phyloP scores from a whole-genome alignment of 108 stramenopile genomes.

The Discostella stelligeroides region DNA sequence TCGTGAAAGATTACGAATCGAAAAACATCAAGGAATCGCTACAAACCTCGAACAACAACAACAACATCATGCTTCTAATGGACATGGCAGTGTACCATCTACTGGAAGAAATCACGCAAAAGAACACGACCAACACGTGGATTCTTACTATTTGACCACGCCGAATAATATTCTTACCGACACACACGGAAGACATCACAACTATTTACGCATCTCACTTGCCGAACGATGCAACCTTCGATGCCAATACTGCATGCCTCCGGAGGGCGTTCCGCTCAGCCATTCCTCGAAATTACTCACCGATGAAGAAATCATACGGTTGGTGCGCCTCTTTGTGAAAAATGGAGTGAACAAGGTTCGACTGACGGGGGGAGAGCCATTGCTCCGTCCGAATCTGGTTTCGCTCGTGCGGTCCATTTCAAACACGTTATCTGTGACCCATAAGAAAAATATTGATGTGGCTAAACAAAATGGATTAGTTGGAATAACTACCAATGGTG shows the following conservation, averaged over 20 bases:
- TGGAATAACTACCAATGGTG: conserved; percentile 97
- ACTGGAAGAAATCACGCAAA: conserved; percentile 12
- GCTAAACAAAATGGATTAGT: conserved; percentile 53
- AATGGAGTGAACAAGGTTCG: conserved; percentile 85
- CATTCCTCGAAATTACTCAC: conserved; percentile 77
- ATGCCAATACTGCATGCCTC: conserved; percentile 99
- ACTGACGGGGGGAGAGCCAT: conserved; percentile 96
- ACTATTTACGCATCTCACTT: conserved; percentile 94
- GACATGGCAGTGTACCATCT: background rate
- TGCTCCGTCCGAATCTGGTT: conserved; percentile 82
- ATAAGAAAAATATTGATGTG: conserved; percentile 16
- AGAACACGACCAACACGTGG: background rate
- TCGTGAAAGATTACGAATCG: conserved; percentile 35
- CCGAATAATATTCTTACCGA: conserved; percentile 65
- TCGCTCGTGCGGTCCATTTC: conserved; percentile 61
- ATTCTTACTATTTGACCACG: background rate
- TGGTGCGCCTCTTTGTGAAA: conserved; percentile 77
- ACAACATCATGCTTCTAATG: background rate
- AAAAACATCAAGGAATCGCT: conserved; percentile 11
- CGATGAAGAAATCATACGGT: conserved; percentile 80
- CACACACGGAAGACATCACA: conserved; percentile 87
- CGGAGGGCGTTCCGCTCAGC: conserved; percentile 87
- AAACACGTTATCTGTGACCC: conserved; percentile 22
- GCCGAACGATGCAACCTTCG: conserved; percentile 97
- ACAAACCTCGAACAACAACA: background rate